A percentile compares a stretch with the other conserved stretches of the same genome.
Evolutionary conservation across 352 stramenopile genomes (phyloP).

Genomic region (Globisporangium cederbergense): DNA sequence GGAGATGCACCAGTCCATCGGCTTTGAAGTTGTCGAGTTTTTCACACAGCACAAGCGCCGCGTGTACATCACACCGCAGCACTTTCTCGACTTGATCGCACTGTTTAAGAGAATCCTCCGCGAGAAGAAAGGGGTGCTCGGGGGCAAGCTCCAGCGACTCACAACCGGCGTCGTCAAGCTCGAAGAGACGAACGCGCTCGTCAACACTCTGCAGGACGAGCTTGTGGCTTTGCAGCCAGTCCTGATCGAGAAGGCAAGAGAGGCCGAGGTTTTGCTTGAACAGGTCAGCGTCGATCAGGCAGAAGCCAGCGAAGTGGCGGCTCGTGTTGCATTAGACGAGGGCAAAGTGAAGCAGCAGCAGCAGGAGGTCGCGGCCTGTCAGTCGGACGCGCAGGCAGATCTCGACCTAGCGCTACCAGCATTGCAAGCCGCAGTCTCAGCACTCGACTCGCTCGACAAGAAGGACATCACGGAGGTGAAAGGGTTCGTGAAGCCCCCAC

Average conservation of each 20-base stretch:
- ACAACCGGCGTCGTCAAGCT: slow-evolving; percentile 66
- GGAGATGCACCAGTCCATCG: slow-evolving; percentile 45
- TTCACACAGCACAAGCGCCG: slow-evolving; percentile 30
- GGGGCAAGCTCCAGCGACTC: slow-evolving; percentile 53
- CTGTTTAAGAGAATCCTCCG: slow-evolving; percentile 79
- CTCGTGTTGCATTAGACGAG: slow-evolving; percentile 58
- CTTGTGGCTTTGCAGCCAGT: slow-evolving; percentile 84
- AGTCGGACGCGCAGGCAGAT: slow-evolving; percentile 73
- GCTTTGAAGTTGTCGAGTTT: slow-evolving; percentile 27
- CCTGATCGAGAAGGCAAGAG: slow-evolving; percentile 49
- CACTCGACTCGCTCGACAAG: slow-evolving; percentile 80
- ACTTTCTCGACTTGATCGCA: slow-evolving; percentile 90
- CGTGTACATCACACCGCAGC: slow-evolving; percentile 73
- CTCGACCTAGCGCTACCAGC: slow-evolving; percentile 71
- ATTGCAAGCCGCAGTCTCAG: slow-evolving; percentile 65
- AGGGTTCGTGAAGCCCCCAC: slow-evolving; percentile 79
- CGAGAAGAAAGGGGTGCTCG: slow-evolving; percentile 38
- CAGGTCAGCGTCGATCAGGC: slow-evolving; percentile 63
- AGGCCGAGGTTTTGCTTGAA: slow-evolving; percentile 56
- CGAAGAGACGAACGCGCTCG: slow-evolving; percentile 66
- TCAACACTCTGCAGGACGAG: slow-evolving; percentile 65
- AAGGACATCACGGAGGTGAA: slow-evolving; percentile 88
- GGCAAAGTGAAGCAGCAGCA: slow-evolving; percentile 62
- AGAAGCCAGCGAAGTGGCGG: slow-evolving; percentile 43
- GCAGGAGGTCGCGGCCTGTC: slow-evolving; percentile 50